Base-by-base conservation (phyloP, 306 rosid genomes). In the Biancaea sappan region DNA sequence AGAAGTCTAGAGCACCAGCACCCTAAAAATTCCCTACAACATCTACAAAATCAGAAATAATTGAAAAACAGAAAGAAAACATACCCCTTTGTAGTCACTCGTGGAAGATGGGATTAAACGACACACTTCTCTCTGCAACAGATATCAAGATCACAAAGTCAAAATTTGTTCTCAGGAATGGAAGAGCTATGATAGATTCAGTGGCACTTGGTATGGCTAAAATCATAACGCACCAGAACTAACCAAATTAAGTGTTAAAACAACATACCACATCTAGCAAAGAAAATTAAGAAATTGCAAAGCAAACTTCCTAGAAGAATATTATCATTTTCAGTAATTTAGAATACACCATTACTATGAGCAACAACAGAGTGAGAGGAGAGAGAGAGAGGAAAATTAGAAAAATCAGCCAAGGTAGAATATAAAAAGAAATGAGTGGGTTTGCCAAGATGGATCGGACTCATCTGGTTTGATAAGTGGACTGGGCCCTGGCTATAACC, bases 71-170 rank as follows among this genome's bases (percentile, higher is more conserved):
- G 41, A 63, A 54, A 63, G 81, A 77, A 61, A 74, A 76, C 91
- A 81, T 83, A 91, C 98, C 82, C 97, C 91, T 85, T 72, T 88
- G 50, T 74, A 80, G 73, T 94, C 96, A 21, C 83, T 80, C 2
- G 83, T 60, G 78, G 96, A 88, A 72, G 95, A 84, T 77, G 98
- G 93, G 81, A 88, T 81, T 74, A 91, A 82, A 78, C 78, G 92
- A 76, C 98, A 91, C 41, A 91, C 91, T 78, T 94, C 98, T 84
- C 97, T 90, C 98, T 94, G 83, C 84, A 86, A 65, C 46, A 86
- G 34, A 73, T 12, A 63, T 48, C 26, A 83, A 80, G 71, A 43
- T 68, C 40, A 48, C n/a, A 50, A 69, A 73, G 31, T 59, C 70
- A 79, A 14, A 43, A 51, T 11, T 59, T 41, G 41, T 53, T 41